A percentile compares a stretch with the other conserved stretches of the same genome.
Conservation (phyloP, 306 rosid genomes). For the Betula pendula region DNA sequence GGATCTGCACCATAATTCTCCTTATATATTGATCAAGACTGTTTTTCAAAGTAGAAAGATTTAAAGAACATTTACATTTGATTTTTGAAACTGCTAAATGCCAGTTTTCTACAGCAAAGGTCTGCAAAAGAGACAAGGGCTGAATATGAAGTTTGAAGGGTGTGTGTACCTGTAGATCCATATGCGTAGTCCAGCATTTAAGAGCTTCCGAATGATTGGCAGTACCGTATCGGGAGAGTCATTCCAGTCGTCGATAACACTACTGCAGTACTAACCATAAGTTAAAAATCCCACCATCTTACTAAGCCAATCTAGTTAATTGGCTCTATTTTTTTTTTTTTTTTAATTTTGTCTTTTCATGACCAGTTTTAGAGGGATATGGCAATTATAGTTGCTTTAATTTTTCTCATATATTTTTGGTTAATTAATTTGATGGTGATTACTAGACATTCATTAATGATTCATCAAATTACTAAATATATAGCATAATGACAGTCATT, state of each 20-base stretch:
- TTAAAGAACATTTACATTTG: background rate
- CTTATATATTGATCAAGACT: no score
- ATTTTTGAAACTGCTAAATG: background rate
- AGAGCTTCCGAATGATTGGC: slow-evolving; percentile 46
- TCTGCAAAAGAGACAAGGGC: background rate
- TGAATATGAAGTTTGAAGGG: background rate
- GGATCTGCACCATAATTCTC: no score
- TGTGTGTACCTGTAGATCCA: slow-evolving; percentile 61
- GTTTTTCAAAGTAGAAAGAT: background rate
- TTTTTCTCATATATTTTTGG: no score
- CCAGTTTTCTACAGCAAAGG: background rate
- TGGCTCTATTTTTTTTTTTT: no score
- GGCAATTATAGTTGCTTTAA: no score
- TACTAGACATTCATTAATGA: background rate
- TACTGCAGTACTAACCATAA: slow-evolving; percentile 27
- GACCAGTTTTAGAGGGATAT: no score
- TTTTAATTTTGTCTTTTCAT: no score
- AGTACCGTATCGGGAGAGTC: slow-evolving; percentile 51
- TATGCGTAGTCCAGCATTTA: slow-evolving; percentile 56
- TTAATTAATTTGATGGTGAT: no score
- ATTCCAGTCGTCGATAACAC: slow-evolving; percentile 46
- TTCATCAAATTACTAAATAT: background rate
- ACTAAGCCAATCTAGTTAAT: no score
- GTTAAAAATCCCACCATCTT: background rate
- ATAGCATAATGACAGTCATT: no score